phyloP scores from a whole-genome alignment of 257 asterid species.

The Solanum commersonii region DNA sequence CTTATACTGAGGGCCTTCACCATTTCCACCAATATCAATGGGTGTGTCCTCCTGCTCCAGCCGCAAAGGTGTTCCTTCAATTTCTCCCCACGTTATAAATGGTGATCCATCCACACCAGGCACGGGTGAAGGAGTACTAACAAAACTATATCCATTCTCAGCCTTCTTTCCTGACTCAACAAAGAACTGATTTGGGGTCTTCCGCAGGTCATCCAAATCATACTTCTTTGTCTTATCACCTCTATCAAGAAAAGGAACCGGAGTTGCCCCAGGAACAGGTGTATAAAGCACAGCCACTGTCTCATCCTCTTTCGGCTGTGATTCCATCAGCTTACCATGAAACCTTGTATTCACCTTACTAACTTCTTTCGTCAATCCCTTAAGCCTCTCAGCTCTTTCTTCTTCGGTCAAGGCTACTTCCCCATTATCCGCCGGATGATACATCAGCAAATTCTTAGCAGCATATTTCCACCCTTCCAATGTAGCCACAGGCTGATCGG shows the following conservation, averaged over 20 bases:
- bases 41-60: slow-evolving; percentile 94
- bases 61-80: slow-evolving; percentile 90
- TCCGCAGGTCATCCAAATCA: slow-evolving; percentile 85
- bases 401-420: slow-evolving; percentile 66
- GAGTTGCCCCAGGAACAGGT: slow-evolving; percentile 69
- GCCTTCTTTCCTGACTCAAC: slow-evolving; percentile 73
- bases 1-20: slow-evolving; percentile 74
- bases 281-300: slow-evolving; percentile 57
- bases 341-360: slow-evolving; percentile 67
- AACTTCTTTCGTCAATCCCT: slow-evolving; percentile 72
- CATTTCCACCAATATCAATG: slow-evolving; percentile 81
- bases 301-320: slow-evolving; percentile 41
- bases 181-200: slow-evolving; percentile 65
- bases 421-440: slow-evolving; percentile 88
- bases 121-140: slow-evolving; percentile 92
- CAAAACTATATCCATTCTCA: slow-evolving; percentile 79
- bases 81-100: slow-evolving; percentile 93
- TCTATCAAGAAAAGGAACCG: slow-evolving; percentile 41
- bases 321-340: slow-evolving; percentile 50
- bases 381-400: slow-evolving; percentile 64
- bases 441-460: slow-evolving; percentile 77
- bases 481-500: slow-evolving; percentile 68
- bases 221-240: slow-evolving; percentile 62
- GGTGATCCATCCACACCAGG: slow-evolving; percentile 92
- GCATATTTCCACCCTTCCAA: slow-evolving; percentile 87